Evolutionary conservation across 257 asterid species (phyloP).

Genomic region (Parsonsia alboflavescens): DNA sequence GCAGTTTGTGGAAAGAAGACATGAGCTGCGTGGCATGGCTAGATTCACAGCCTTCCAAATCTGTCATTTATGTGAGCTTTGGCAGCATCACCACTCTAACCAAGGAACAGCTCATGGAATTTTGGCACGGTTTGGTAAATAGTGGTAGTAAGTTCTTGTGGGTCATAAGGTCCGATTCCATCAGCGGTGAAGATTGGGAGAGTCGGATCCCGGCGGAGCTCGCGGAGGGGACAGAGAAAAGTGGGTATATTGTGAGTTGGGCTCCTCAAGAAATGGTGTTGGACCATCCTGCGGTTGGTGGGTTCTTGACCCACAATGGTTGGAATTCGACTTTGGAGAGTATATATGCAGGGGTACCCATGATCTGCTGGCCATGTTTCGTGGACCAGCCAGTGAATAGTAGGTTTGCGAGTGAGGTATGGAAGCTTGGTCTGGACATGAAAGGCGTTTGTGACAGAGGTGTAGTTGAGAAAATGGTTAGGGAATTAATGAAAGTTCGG

Average conservation of each 20-base stretch:
- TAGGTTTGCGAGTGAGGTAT: conserved; percentile 21
- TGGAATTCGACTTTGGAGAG: conserved; percentile 29
- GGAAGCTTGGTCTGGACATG: conserved; percentile 27
- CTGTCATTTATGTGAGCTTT: conserved; percentile 55
- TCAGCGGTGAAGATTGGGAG: conserved; percentile 15
- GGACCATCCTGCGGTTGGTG: conserved; percentile 20
- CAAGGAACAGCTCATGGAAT: conserved; percentile 33
- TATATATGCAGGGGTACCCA: conserved; percentile 17
- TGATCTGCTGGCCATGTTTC: conserved; percentile 27
- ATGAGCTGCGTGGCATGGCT: conserved; percentile 52
- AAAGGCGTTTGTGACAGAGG: conserved; percentile 12
- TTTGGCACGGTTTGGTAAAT: conserved; percentile 52
- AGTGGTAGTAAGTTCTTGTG: conserved; percentile 55
- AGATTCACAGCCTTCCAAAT: conserved; percentile 36
- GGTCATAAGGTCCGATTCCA: conserved; percentile 47
- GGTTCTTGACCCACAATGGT: conserved; percentile 24
- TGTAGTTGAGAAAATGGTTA: conserved; percentile 12
- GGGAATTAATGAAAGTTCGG: conserved; percentile 16
- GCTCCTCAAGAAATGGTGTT: conserved; percentile 24
- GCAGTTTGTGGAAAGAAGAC: conserved; percentile 47
- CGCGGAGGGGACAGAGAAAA: conserved; percentile 6
- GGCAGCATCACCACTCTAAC: conserved; percentile 44
- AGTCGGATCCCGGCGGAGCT: conserved; percentile 18
- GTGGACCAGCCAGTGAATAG: conserved; percentile 24
- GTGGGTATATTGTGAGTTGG: conserved; percentile 16